These are phyloP conservation scores for Helicostylum pulchrum DNA, from an alignment of 192 early-diverging fungal species.

Conservation along the genomic window DNA sequence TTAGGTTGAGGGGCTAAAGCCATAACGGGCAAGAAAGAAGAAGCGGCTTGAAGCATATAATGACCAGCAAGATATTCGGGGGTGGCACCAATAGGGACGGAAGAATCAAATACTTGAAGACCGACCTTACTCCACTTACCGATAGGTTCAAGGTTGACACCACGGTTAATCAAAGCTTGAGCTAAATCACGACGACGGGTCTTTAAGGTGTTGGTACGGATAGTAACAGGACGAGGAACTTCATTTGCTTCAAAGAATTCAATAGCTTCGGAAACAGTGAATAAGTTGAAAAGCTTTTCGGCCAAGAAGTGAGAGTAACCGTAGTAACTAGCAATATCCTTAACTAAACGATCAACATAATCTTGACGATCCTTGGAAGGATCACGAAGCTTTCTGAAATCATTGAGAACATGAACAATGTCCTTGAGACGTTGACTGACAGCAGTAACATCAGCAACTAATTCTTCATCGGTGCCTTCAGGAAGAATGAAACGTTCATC, in stretches of 20 bases:
- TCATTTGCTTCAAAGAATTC: conserved; percentile 99
- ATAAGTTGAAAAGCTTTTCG: conserved; percentile 90
- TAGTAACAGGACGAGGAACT: conserved; percentile 89
- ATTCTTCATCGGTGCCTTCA: conserved; percentile 61
- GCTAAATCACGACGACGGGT: conserved; percentile 92
- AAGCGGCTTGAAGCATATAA: conserved; percentile 98
- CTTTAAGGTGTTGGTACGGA: conserved; percentile 95
- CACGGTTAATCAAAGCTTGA: conserved; percentile 91
- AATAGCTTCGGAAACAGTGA: conserved; percentile 85
- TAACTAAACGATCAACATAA: conserved; percentile 82
- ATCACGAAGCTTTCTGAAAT: conserved; percentile 85
- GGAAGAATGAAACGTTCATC: conserved; percentile 69
- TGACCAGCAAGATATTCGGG: conserved; percentile 99
- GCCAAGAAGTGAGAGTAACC: conserved; percentile 91
- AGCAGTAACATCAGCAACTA: conserved; percentile 57
- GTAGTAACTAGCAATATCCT: conserved; percentile 92
- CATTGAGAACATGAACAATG: conserved; percentile 81
- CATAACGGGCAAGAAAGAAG: conserved; percentile 97
- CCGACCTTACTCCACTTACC: conserved; percentile 99
- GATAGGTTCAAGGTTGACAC: conserved; percentile 96
- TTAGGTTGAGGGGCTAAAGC: conserved; percentile 92
- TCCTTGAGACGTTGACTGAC: conserved; percentile 90
- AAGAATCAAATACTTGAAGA: conserved; percentile 91
- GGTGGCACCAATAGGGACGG: conserved; percentile 92
- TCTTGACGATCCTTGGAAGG: conserved; percentile 72